Conservation (phyloP, 345 rosid genomes). For the Linum lewisii region DNA sequence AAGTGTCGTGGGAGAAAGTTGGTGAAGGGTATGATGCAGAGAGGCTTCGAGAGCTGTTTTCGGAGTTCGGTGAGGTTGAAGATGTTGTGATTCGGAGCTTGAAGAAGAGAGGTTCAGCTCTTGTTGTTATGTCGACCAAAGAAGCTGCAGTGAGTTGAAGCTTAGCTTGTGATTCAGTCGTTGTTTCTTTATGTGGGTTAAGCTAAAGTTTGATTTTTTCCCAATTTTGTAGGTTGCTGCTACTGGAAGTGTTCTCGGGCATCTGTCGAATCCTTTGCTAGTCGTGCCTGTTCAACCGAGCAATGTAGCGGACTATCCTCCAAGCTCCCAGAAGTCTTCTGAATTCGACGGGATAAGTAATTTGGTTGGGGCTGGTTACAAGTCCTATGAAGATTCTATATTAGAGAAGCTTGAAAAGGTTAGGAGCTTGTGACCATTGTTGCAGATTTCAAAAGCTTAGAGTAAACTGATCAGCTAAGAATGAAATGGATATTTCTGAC, state of each 20-base stretch:
- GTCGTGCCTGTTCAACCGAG: conserved; percentile 63
- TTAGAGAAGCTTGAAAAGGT: conserved; percentile 61
- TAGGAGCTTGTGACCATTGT: not conserved
- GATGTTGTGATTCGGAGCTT: conserved; percentile 63
- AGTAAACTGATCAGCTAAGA: not conserved
- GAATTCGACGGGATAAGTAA: conserved; percentile 41
- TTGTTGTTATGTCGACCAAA: conserved; percentile 66
- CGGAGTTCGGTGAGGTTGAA: conserved; percentile 69
- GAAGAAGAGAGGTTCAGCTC: conserved; percentile 70
- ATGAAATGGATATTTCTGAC: not conserved
- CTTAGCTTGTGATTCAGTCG: not conserved
- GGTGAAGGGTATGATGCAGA: conserved; percentile 57
- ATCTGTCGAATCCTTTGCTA: conserved; percentile 62
- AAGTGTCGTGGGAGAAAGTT: conserved; percentile 64
- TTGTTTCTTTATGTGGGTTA: not conserved
- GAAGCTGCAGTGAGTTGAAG: conserved; percentile 75
- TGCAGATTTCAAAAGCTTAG: not conserved
- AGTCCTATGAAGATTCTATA: conserved; percentile 63
- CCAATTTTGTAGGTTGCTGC: conserved; percentile 63
- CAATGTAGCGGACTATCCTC: conserved; percentile 28
- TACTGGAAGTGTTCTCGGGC: conserved; percentile 44
- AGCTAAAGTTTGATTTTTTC: not conserved
- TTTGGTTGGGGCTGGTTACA: conserved; percentile 65
- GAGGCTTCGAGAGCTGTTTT: conserved; percentile 56
- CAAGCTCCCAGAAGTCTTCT: conserved; percentile 22